A percentile compares a stretch with the other conserved stretches of the same genome.
Evolutionary conservation across 2,329 filamentous ascomycete species (phyloP).

Genomic region (Thielaviopsis ethacetica): DNA sequence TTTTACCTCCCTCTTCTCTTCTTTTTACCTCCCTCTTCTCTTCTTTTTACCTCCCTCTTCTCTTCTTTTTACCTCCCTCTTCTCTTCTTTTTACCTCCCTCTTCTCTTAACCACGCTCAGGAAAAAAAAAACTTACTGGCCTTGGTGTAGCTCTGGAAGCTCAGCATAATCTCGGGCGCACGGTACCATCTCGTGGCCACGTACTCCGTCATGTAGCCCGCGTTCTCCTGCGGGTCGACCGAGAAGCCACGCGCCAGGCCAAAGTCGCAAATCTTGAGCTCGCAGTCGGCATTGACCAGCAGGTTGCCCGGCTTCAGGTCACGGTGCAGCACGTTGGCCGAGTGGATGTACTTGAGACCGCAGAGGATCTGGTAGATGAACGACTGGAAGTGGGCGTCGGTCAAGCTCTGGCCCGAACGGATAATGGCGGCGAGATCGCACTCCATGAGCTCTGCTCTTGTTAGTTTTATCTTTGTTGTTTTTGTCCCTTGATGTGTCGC

Average conservation of each 20-base stretch:
- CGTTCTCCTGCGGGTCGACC: conserved; percentile 92
- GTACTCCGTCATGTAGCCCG: conserved; percentile 99
- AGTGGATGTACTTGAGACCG: conserved; percentile 98
- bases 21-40: too few species aligned
- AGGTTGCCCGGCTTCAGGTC: conserved; percentile 95
- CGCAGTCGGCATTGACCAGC: conserved; percentile 95
- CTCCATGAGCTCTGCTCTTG: conserved; percentile 76
- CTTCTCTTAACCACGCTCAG: too few species aligned
- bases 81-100: too few species aligned
- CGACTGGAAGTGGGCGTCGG: conserved; percentile 97
- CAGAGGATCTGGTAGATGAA: conserved; percentile 99
- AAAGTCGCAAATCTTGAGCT: conserved; percentile 98
- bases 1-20: too few species aligned
- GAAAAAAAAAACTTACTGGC: conserved; percentile 58
- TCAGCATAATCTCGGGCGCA: conserved; percentile 97
- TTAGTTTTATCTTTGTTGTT: background rate
- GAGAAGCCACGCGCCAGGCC: conserved; percentile 93
- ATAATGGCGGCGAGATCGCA: conserved; percentile 97
- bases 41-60: too few species aligned
- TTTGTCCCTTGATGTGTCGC: background rate
- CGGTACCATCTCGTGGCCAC: conserved; percentile 92
- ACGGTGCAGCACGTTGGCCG: conserved; percentile 90
- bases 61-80: too few species aligned
- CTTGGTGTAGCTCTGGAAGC: conserved; percentile 99
- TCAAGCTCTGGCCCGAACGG: conserved; percentile 87